phyloP scores from a whole-genome alignment of 768 basidiomycete species.

The Pulveroboletus sp. region DNA sequence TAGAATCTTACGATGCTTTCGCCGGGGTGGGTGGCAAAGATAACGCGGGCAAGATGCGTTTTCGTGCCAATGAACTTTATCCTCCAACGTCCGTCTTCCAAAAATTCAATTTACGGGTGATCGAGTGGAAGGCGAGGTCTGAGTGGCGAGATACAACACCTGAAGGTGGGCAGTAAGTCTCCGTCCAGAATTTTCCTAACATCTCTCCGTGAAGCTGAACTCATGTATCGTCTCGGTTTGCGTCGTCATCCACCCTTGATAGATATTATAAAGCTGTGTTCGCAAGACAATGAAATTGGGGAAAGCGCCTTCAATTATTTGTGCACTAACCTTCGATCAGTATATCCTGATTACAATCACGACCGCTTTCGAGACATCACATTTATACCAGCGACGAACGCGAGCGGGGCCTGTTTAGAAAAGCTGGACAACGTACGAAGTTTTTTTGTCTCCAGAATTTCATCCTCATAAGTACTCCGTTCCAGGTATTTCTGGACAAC shows the following conservation, averaged over 20 bases:
- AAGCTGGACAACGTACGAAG: constrained; percentile 22
- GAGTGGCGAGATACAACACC: constrained; percentile 79
- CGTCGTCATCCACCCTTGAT: constrained; percentile 61
- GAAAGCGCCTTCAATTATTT: constrained; percentile 71
- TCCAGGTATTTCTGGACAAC: constrained; percentile 3
- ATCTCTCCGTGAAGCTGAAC: constrained; percentile 51
- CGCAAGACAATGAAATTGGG: constrained; percentile 48
- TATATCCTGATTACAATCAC: constrained; percentile 50
- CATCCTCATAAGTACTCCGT: constrained; percentile 54
- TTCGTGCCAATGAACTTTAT: constrained; percentile 70
- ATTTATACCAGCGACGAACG: constrained; percentile 1
- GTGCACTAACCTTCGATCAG: constrained; percentile 38
- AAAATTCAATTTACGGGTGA: constrained; percentile 66
- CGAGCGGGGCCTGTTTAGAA: background rate
- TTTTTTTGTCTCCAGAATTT: constrained; percentile 31
- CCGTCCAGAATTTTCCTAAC: background rate
- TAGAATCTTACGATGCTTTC: background rate
- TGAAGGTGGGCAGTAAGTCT: constrained; percentile 57
- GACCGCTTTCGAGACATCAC: background rate
- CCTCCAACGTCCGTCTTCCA: constrained; percentile 74
- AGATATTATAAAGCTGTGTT: constrained; percentile 63
- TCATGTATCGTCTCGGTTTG: constrained; percentile 68
- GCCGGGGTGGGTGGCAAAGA: background rate
- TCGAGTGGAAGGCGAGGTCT: constrained; percentile 73
- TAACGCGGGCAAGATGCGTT: constrained; percentile 31